Conservation (phyloP, 768 basidiomycete genomes). For the Suillus brevipes region DNA sequence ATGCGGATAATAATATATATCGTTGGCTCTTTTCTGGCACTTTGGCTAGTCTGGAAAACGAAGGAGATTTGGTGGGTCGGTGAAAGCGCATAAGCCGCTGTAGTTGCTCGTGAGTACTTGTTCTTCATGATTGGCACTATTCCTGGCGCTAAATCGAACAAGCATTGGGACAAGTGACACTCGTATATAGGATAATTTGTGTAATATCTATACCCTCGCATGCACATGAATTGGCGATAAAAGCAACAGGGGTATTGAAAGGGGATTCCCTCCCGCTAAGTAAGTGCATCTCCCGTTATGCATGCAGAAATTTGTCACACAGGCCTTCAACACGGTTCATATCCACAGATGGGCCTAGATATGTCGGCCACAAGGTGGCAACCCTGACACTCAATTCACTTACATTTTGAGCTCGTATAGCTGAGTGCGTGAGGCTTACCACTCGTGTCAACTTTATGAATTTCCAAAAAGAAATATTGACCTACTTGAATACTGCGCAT, state of each 20-base stretch:
- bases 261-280: neutral
- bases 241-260: neutral
- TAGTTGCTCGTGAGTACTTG: constrained; percentile 1
- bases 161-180: neutral
- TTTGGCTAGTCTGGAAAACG: constrained; percentile 59
- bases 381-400: neutral
- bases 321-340: neutral
- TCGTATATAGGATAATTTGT: neutral
- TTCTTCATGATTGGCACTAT: no score
- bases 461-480: neutral
- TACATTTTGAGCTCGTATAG: neutral
- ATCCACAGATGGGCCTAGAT: neutral
- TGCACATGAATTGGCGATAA: no score
- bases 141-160: neutral
- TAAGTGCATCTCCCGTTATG: neutral
- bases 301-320: neutral
- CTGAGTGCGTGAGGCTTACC: neutral
- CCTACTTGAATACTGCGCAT: neutral
- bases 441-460: neutral
- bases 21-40: constrained; percentile 50
- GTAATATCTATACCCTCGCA: neutral
- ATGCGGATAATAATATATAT: constrained; percentile 67
- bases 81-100: neutral
- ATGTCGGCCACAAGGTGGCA: neutral
- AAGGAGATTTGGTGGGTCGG: constrained; percentile 46